Evolutionary conservation across 371 early-diverging fungal genomes (phyloP).

Genomic region (Rhizopus delemar): DNA sequence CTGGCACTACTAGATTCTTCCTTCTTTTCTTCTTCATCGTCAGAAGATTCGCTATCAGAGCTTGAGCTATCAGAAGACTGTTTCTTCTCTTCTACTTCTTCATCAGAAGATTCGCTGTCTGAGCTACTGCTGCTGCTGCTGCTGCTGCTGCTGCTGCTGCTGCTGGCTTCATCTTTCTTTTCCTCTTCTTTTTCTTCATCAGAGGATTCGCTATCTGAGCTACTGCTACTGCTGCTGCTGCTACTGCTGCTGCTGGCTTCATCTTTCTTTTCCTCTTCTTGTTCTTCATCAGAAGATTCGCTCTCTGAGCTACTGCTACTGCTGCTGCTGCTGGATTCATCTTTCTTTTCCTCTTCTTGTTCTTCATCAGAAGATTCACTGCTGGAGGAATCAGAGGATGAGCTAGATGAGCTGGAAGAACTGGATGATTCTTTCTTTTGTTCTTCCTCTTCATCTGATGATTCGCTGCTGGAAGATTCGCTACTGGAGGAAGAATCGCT

Average conservation of each 20-base stretch:
- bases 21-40: constrained; percentile 19
- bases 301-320: no score
- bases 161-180: not conserved
- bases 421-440: not conserved
- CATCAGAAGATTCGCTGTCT: constrained; percentile 26
- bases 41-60: constrained; percentile 24
- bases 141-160: not conserved
- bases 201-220: not conserved
- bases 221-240: not conserved
- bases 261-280: not conserved
- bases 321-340: no score
- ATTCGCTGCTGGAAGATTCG: not conserved
- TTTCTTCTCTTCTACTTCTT: constrained; percentile 20
- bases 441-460: not conserved
- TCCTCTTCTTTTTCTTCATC: not conserved
- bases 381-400: not conserved
- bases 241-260: no score
- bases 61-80: constrained; percentile 3
- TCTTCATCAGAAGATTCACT: no score
- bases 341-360: no score
- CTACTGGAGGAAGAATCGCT: not conserved
- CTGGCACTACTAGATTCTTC: constrained; percentile 13
- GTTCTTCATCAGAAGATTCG: not conserved
- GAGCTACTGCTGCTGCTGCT: constrained; percentile 12
- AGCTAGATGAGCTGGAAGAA: not conserved